Conservation (phyloP, 169 alveolate genomes). For the Cryptosporidium ryanae region DNA sequence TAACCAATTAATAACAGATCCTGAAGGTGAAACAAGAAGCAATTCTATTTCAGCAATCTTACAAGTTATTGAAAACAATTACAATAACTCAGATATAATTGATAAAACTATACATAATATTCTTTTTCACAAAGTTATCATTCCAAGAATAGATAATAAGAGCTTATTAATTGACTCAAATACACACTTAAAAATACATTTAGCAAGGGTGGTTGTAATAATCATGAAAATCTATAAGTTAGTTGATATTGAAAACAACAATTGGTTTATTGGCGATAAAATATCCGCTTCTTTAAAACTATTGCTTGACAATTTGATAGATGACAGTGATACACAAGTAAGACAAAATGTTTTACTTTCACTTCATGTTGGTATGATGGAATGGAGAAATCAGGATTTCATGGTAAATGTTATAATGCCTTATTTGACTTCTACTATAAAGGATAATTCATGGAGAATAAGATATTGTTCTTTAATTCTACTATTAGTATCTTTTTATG, state of each 20-base stretch:
- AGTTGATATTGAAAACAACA: background rate
- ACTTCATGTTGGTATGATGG: conserved; percentile 22
- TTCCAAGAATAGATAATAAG: conserved; percentile 4
- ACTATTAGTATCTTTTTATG: conserved; percentile 8
- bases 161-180: conserved; percentile 3
- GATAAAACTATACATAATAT: background rate
- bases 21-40: conserved; percentile 43
- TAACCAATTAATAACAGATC: conserved; percentile 18
- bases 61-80: conserved; percentile 7
- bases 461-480: conserved; percentile 46
- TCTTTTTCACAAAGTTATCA: conserved; percentile 23
- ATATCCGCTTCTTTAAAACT: background rate
- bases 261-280: background rate
- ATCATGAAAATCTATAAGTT: conserved; percentile 6
- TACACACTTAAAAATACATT: conserved; percentile 10
- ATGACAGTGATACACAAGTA: conserved; percentile 28
- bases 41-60: conserved; percentile 12
- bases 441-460: conserved; percentile 62
- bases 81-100: background rate
- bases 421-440: background rate
- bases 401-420: conserved; percentile 21
- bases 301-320: conserved; percentile 6
- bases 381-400: background rate
- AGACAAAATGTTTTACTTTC: conserved; percentile 50
- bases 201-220: conserved; percentile 10